Percentiles rank a stretch among this genome's conserved stretches.
Conservation (phyloP, 441 rosid species). For the Isatis lusitanica region DNA sequence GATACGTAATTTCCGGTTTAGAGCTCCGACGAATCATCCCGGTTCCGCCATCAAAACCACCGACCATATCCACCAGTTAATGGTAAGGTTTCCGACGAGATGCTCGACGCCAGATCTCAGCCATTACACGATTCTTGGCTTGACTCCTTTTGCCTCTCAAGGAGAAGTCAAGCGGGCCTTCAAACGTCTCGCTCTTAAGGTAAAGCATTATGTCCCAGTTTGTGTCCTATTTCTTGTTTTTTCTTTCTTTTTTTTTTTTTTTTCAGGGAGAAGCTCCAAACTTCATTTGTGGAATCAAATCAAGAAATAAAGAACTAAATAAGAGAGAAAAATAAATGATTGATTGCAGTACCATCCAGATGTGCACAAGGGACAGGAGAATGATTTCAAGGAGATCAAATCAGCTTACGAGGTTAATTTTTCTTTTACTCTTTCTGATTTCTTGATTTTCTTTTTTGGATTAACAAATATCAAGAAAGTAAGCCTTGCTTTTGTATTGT, state of each 20-base stretch:
- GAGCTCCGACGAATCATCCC: constrained; percentile 24
- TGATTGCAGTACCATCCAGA: constrained; percentile 38
- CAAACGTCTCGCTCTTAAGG: constrained; percentile 41
- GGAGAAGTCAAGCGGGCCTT: constrained; percentile 37
- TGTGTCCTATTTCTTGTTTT: background rate
- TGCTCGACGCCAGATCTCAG: constrained; percentile 18
- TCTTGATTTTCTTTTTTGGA: background rate
- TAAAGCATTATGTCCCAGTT: background rate
- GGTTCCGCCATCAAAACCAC: constrained; percentile 14
- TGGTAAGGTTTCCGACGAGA: constrained; percentile 13
- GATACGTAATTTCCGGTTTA: constrained; percentile 29
- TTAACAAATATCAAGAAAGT: background rate
- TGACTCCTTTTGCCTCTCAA: constrained; percentile 36
- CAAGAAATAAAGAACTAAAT: background rate
- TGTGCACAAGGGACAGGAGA: constrained; percentile 36
- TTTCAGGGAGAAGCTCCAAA: background rate
- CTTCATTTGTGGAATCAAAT: background rate
- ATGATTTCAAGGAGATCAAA: constrained; percentile 35
- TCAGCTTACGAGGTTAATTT: constrained; percentile 38
- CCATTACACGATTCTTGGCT: constrained; percentile 37
- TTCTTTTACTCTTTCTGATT: background rate
- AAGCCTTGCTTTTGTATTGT: background rate
- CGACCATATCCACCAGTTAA: background rate
- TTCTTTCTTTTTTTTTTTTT: background rate
- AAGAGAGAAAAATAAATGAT: background rate